Conservation (phyloP, 176 grass and related monocot genomes). For the Musa acuminata region DNA sequence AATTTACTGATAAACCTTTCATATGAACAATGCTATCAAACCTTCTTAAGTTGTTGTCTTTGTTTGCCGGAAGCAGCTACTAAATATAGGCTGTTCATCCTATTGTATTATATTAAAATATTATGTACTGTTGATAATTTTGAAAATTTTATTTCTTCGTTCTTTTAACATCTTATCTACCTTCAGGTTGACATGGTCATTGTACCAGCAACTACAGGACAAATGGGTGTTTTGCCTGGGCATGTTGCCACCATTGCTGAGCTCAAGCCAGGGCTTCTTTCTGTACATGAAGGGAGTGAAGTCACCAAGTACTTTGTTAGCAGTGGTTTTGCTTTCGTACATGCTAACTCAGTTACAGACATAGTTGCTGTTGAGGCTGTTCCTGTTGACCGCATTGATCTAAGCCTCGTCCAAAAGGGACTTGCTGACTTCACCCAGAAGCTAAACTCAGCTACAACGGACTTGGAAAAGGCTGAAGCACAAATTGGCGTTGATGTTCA, state of each 20-base stretch:
- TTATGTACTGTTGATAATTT: too few relatives aligned
- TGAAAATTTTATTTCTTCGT: background rate
- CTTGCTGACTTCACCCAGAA: slow-evolving; percentile 86
- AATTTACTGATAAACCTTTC: too few relatives aligned
- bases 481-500: slow-evolving; percentile 48
- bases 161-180: background rate
- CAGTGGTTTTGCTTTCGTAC: slow-evolving; percentile 91
- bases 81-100: too few relatives aligned
- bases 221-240: slow-evolving; percentile 96
- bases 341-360: slow-evolving; percentile 93
- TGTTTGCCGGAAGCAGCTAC: too few relatives aligned
- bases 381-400: slow-evolving; percentile 67
- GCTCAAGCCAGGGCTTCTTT: slow-evolving; percentile 85
- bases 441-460: slow-evolving; percentile 66
- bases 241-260: slow-evolving; percentile 87
- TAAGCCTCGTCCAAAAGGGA: slow-evolving; percentile 63
- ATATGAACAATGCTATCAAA: too few relatives aligned
- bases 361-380: slow-evolving; percentile 88
- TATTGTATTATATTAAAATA: too few relatives aligned
- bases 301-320: slow-evolving; percentile 88
- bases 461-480: slow-evolving; percentile 90
- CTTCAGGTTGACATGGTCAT: slow-evolving; percentile 96
- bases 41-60: too few relatives aligned
- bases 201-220: slow-evolving; percentile 84
- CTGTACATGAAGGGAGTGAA: slow-evolving; percentile 83